phyloP scores from a whole-genome alignment of 805 yeast species.

The Ogataea degrootiae region DNA sequence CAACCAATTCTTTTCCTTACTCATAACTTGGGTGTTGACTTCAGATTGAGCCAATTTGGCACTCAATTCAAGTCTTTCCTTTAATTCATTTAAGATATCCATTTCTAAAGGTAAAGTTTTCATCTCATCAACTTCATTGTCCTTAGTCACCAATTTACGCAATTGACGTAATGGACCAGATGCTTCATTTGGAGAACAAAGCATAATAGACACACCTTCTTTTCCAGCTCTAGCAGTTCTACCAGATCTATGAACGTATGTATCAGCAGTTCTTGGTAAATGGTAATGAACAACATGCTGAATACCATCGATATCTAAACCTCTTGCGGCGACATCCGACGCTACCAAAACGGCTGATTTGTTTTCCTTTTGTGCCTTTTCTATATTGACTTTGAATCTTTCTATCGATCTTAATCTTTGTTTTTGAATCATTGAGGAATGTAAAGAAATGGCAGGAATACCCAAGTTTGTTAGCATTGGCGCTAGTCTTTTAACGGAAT shows the following conservation, averaged over 20 bases:
- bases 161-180: slow-evolving; percentile 81
- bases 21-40: slow-evolving; percentile 45
- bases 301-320: slow-evolving; percentile 85
- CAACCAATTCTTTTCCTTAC: slow-evolving; percentile 76
- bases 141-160: slow-evolving; percentile 44
- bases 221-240: slow-evolving; percentile 96
- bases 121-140: slow-evolving; percentile 45
- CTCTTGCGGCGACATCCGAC: slow-evolving; percentile 98
- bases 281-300: slow-evolving; percentile 96
- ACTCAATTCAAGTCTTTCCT: slow-evolving; percentile 64
- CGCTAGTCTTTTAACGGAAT: slow-evolving; percentile 81
- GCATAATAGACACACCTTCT: slow-evolving; percentile 91
- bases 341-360: slow-evolving; percentile 72
- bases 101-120: slow-evolving; percentile 72
- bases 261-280: slow-evolving; percentile 89
- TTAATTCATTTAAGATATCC: slow-evolving; percentile 65
- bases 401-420: slow-evolving; percentile 85
- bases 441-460: slow-evolving; percentile 70
- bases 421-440: slow-evolving; percentile 93
- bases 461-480: slow-evolving; percentile 69
- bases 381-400: slow-evolving; percentile 53
- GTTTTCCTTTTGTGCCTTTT: slow-evolving; percentile 33
- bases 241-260: slow-evolving; percentile 93
- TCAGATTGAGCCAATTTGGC: slow-evolving; percentile 71
- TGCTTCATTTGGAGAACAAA: slow-evolving; percentile 92